Evolutionary conservation across 441 rosid genomes (phyloP).

Genomic region (Dalechampia spathulata): DNA sequence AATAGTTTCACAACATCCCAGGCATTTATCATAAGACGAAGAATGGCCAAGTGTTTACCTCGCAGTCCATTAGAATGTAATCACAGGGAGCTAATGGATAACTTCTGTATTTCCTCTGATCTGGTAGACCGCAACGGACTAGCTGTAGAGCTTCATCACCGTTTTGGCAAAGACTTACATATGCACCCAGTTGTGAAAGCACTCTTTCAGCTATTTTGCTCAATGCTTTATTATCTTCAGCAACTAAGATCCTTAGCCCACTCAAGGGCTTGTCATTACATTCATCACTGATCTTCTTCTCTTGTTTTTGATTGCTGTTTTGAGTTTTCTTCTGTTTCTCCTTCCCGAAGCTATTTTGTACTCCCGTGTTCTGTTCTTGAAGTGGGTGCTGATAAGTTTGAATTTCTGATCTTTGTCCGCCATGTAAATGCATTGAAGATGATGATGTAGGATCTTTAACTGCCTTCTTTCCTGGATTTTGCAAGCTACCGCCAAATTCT

Average conservation of each 20-base stretch:
- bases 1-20: too few species aligned
- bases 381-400: not conserved
- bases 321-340: constrained; percentile 12
- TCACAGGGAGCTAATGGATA: constrained; percentile 38
- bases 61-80: constrained; percentile 71
- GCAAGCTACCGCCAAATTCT: constrained; percentile 37
- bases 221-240: constrained; percentile 36
- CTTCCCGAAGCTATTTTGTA: constrained; percentile 21
- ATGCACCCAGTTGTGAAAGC: constrained; percentile 36
- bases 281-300: too few species aligned
- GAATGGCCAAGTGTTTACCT: constrained; percentile 30
- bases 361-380: constrained; percentile 18
- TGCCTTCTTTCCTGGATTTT: not conserved
- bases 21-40: too few species aligned
- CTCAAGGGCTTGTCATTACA: constrained; percentile 20
- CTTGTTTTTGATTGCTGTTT: constrained; percentile 2
- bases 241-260: constrained; percentile 56
- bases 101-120: constrained; percentile 14
- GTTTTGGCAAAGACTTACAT: constrained; percentile 33
- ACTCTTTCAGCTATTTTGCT: constrained; percentile 18
- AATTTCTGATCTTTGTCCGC: too few species aligned
- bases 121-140: constrained; percentile 30
- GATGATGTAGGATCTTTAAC: constrained; percentile 14
- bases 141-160: constrained; percentile 56
- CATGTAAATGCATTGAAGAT: not conserved